Evolutionary conservation across 805 yeast species (phyloP), one percentile per base, ranked within the genome.

Genomic region (Blastobotrys attinorum): DNA sequence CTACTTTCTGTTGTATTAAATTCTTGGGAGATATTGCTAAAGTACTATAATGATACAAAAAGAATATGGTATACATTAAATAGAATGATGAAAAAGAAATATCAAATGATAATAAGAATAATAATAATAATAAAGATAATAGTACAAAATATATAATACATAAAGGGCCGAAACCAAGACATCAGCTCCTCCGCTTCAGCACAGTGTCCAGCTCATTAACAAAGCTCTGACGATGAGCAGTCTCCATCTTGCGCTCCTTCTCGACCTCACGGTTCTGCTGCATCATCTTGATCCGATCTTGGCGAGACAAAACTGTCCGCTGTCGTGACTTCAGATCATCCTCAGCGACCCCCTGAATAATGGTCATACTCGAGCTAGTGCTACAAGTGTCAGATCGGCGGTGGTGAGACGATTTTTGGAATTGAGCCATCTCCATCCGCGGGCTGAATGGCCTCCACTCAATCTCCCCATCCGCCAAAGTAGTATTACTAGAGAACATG

Each of bases 161-260:
- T n/a, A n/a, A n/a, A n/a, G n/a, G n/a, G n/a, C n/a, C n/a, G n/a
- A n/a, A 10, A 7, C 7, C 13, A 11, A n/a, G 6, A 31, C 15
- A n/a, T n/a, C 13, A 17, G 11, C 18, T 21, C 17, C 55, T 39
- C 20, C 32, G 38, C 29, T 44, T 45, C 6, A 55, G 40, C 3
- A 56, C 60, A 20, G 41, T 44, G 29, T 53, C 56, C 27, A 56
- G 52, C 44, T 56, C 60, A 20, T 43, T 31, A 18, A 56, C 46
- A 32, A 56, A 54, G 41, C 49, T 47, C 18, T 46, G 34, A 10
- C 50, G 51, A 27, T 48, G 45, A 39, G 15, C 29, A 36, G 7
- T 39, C 48, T 7, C 33, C 39, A n/a, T 49, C 44, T 15, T 27
- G 35, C 40, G 34, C 17, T 45, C 40, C 11, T 27, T 41, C 23